Percentiles rank a stretch among this genome's conserved stretches.
phyloP scores from a whole-genome alignment of 768 basidiomycete genomes.

The Hygrophoropsis aurantiaca region DNA sequence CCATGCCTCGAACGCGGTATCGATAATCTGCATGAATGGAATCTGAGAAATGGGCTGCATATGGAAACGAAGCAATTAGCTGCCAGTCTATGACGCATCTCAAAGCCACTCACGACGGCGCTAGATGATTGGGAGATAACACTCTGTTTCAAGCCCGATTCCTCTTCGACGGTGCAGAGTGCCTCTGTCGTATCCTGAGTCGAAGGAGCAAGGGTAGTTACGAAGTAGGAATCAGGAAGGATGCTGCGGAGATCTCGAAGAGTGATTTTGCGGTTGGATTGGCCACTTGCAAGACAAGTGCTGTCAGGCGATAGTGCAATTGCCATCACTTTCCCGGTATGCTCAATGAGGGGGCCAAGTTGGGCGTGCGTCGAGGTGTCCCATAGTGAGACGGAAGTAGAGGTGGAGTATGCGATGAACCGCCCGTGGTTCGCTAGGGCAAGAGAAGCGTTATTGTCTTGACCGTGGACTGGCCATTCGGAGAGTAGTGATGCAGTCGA shows the following conservation, averaged over 20 bases:
- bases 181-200: neutral
- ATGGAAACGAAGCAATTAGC: too few relatives aligned
- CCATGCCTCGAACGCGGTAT: neutral
- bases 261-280: neutral
- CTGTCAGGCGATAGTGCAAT: constrained; percentile 7
- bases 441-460: neutral
- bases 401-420: neutral
- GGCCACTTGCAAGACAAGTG: constrained; percentile 8
- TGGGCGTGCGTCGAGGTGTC: constrained; percentile 1
- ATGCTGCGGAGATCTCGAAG: constrained; percentile 1
- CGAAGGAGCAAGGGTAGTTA: neutral
- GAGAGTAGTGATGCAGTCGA: constrained; percentile 11
- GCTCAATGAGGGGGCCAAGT: neutral
- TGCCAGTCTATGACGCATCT: too few relatives aligned
- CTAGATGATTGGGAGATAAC: too few relatives aligned
- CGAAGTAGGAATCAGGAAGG: constrained; percentile 3
- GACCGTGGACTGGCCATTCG: neutral
- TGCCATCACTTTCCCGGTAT: neutral
- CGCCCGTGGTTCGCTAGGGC: neutral
- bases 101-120: too few relatives aligned
- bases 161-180: too few relatives aligned
- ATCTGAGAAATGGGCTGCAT: constrained; percentile 48
- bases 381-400: constrained; percentile 9
- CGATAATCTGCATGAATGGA: constrained; percentile 47
- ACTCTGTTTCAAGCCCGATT: too few relatives aligned